Evolutionary conservation across 805 yeast species (phyloP).

Genomic region (Lachancea sp.): DNA sequence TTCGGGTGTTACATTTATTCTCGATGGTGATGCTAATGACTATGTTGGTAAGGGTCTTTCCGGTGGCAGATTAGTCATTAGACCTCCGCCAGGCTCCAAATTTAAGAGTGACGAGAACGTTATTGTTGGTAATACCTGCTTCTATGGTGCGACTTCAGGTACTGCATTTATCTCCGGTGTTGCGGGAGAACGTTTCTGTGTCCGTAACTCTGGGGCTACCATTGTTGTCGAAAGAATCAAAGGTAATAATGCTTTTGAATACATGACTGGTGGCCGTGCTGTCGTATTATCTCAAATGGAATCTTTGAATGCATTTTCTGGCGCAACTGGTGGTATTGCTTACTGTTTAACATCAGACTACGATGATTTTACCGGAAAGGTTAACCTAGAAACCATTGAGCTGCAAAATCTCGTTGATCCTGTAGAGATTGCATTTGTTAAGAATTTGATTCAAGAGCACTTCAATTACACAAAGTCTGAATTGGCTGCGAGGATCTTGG

Average conservation of each 20-base stretch:
- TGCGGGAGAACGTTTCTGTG: conserved; percentile 98
- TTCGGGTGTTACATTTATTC: conserved; percentile 88
- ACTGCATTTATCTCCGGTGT: conserved; percentile 90
- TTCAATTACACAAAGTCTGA: conserved; percentile 91
- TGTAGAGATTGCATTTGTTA: conserved; percentile 85
- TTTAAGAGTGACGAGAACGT: conserved; percentile 96
- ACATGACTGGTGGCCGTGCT: conserved; percentile 99
- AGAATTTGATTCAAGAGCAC: conserved; percentile 91
- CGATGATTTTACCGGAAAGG: conserved; percentile 77
- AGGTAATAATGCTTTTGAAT: conserved; percentile 98
- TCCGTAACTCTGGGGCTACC: conserved; percentile 96
- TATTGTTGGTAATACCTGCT: conserved; percentile 93
- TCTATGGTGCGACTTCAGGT: conserved; percentile 97
- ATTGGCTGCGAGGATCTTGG: conserved; percentile 75
- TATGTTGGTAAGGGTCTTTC: conserved; percentile 96
- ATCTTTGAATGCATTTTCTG: conserved; percentile 81
- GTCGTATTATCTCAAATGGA: conserved; percentile 89
- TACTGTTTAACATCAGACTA: conserved; percentile 87
- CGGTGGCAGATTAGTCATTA: conserved; percentile 89
- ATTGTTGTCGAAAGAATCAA: conserved; percentile 90
- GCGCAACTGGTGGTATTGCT: conserved; percentile 99
- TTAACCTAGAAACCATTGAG: conserved; percentile 77
- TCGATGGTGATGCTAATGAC: conserved; percentile 97
- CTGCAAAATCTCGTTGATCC: conserved; percentile 74
- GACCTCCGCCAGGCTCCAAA: conserved; percentile 77